Evolutionary conservation across 106 monocot genomes (phyloP).

Genomic region (Cymbidium sinense): DNA sequence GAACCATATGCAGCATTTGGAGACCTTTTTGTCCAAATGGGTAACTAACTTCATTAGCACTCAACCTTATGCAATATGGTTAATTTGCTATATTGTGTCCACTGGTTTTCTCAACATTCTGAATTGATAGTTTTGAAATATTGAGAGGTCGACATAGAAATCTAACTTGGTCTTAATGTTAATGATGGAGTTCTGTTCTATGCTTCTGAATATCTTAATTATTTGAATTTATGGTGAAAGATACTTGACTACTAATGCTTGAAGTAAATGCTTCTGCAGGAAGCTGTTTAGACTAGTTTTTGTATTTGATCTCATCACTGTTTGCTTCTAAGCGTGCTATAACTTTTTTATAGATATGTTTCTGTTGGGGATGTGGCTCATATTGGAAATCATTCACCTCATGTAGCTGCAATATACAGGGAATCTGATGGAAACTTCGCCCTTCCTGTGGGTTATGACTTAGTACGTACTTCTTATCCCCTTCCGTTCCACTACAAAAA

Average conservation of each 20-base stretch:
- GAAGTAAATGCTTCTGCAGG: no score
- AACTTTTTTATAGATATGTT: constrained; percentile 55
- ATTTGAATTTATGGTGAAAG: neutral
- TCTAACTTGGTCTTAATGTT: no score
- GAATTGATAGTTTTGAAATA: neutral
- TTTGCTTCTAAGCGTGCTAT: neutral
- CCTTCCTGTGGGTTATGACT: constrained; percentile 86
- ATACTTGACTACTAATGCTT: neutral
- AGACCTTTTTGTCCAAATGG: constrained; percentile 85
- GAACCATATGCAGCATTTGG: constrained; percentile 77
- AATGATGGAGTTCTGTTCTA: neutral
- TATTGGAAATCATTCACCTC: constrained; percentile 66
- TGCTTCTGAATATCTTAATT: neutral
- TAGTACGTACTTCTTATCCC: constrained; percentile 35
- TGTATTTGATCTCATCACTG: neutral
- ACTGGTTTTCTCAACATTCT: neutral
- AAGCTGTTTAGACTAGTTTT: neutral
- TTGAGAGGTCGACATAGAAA: neutral
- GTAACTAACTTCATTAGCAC: constrained; percentile 31
- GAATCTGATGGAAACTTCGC: constrained; percentile 56
- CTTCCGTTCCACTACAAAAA: no score
- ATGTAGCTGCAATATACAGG: constrained; percentile 67
- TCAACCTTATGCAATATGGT: neutral
- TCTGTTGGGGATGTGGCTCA: constrained; percentile 87
- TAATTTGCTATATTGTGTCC: neutral